Evolutionary conservation across 2,329 filamentous ascomycete species (phyloP).

Genomic region (Penicillium sumatraense): DNA sequence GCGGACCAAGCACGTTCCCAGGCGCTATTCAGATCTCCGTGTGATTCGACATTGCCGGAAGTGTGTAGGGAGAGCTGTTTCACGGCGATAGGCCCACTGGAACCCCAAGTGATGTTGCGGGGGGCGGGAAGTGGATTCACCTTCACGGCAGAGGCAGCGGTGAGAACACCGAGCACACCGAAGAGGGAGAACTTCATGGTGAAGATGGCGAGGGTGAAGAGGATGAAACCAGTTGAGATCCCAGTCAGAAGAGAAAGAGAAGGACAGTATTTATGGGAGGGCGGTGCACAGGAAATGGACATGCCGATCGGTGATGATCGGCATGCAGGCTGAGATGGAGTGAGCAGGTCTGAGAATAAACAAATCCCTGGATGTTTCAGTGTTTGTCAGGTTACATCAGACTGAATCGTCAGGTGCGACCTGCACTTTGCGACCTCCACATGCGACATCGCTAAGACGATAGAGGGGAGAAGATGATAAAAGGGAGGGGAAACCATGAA

Average conservation of each 20-base stretch:
- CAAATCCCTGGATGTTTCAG: conserved; percentile 16
- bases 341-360: not conserved
- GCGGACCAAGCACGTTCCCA: conserved; percentile 57
- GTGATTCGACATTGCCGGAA: conserved; percentile 26
- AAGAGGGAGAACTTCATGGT: conserved; percentile 34
- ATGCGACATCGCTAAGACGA: conserved; percentile 16
- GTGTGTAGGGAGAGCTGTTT: conserved; percentile 45
- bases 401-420: conserved; percentile 12
- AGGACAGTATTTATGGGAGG: conserved; percentile 19
- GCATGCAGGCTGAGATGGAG: conserved; percentile 9
- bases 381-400: not conserved
- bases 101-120: conserved; percentile 57
- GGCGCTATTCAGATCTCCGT: conserved; percentile 48
- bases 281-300: conserved; percentile 5
- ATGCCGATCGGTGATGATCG: conserved; percentile 18
- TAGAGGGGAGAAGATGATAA: not conserved
- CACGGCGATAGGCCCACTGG: conserved; percentile 54
- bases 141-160: conserved; percentile 49
- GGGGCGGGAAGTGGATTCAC: conserved; percentile 62
- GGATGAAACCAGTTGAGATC: not conserved
- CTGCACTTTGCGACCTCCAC: conserved; percentile 2
- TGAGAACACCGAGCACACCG: conserved; percentile 38
- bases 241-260: not conserved
- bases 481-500: not conserved
- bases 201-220: conserved; percentile 7